These are phyloP conservation scores for Penicillium simplicissimum DNA, from an alignment of 495 filamentous ascomycete genomes.

Conservation along the genomic window DNA sequence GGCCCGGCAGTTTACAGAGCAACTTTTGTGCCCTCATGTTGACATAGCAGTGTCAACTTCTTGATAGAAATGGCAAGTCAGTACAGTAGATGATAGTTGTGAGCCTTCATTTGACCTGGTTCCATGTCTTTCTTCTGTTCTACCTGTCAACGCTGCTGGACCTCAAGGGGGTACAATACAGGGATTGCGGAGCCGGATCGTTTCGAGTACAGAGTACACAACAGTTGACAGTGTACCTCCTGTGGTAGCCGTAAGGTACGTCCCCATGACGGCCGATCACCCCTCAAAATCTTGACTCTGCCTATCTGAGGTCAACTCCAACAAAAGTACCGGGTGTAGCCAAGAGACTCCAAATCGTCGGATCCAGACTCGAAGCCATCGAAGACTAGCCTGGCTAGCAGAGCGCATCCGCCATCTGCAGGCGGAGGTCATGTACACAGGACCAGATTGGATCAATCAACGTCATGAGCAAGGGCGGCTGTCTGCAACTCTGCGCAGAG, in stretches of 20 bases:
- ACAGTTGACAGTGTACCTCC: neutral
- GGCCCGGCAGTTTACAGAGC: no score
- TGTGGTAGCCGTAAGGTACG: neutral
- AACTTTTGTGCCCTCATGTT: no score
- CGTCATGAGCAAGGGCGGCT: conserved; percentile 23
- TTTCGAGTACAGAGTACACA: neutral
- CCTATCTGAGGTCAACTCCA: neutral
- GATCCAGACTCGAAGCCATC: conserved; percentile 23
- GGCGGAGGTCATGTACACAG: conserved; percentile 2
- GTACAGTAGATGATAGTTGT: no score
- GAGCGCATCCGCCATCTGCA: neutral
- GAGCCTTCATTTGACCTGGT: neutral
- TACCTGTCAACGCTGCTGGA: neutral
- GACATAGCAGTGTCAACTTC: no score
- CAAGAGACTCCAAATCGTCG: conserved; percentile 2
- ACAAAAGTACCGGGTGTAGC: conserved; percentile 16
- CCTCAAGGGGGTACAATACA: neutral
- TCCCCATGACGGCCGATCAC: neutral
- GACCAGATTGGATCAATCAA: conserved; percentile 11
- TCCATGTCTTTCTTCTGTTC: neutral
- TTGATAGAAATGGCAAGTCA: no score
- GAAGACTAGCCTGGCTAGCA: conserved; percentile 1
- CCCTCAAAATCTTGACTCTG: neutral
- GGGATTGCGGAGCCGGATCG: neutral
- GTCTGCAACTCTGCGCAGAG: neutral